Evolutionary conservation across 1,284 basidiomycete species (phyloP), one percentile per base, ranked within the genome.

Genomic region (Cryptococcus sp.): DNA sequence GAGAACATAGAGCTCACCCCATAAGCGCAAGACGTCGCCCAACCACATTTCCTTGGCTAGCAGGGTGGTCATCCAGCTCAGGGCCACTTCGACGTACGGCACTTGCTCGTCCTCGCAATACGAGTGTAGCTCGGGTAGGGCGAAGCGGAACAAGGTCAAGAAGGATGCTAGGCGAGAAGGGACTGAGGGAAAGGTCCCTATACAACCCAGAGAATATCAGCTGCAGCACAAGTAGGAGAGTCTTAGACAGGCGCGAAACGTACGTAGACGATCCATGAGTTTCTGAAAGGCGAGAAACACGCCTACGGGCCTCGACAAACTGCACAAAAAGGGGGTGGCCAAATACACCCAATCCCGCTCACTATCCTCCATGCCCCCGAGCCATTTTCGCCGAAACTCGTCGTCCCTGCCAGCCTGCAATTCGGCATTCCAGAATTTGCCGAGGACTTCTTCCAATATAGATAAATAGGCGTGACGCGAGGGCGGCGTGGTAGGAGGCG

Each of bases 61-160:
- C 39, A 78, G 49, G 1, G 71, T 73, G 16, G 65, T 71, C 58
- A 77, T 68, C 77, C 77, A 78, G 53, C 69, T 70, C 57, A 73
- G 62, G 1, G 69, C 75, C 10, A 78, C 71, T 22, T 72, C 57
- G 8, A 69, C 61, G 61, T 75, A 75, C 1, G 73, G 73, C 1
- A 78, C 75, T 54, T 77, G 75, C 61, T 78, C 77, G 52, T 77
- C 75, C 54, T 78, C 77, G 54, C 76, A 78, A 63, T 75, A 78
- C 15, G 68, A 68, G 53, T 73, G 71, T 3, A 78, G 63, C 19
- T 78, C 77, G 0, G 77, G 77, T 4, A 72, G 55, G 7, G 73
- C 70, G 5, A 67, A 58, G 5, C 76, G 60, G 61, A 78, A 75
- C 5, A 78, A 65, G 5, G 70, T 71, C 19, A 78, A 64, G 51